Conservation (phyloP, 257 asterid species). For the Salvia splendens region DNA sequence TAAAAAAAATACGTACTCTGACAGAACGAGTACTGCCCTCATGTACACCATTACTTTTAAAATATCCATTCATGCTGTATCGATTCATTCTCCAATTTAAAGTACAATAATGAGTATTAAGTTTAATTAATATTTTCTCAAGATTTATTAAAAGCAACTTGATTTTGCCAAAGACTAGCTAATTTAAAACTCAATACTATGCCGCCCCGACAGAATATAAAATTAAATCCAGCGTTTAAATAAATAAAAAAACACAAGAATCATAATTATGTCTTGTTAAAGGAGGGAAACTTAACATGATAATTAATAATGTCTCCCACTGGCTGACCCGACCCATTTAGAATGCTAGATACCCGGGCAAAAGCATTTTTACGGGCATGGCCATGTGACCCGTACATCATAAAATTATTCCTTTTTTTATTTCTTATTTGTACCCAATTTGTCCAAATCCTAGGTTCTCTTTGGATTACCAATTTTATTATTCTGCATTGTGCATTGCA, state of each 20-base stretch:
- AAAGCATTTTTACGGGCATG: constrained; percentile 8
- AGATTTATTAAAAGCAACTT: neutral
- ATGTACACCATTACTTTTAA: no score
- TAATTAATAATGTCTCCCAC: constrained; percentile 6
- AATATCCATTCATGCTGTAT: no score
- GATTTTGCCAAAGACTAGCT: neutral
- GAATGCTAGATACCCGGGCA: constrained; percentile 25
- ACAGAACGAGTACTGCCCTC: no score
- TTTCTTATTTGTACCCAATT: constrained; percentile 31
- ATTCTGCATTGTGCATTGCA: neutral
- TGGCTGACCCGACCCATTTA: constrained; percentile 20
- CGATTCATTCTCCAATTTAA: neutral
- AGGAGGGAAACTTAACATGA: constrained; percentile 20
- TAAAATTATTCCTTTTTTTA: constrained; percentile 2
- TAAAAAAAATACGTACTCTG: no score
- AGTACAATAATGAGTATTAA: neutral
- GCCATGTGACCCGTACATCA: constrained; percentile 34
- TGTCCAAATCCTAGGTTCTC: constrained; percentile 32
- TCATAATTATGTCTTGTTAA: constrained; percentile 1
- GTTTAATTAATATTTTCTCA: neutral
- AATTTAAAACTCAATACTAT: neutral
- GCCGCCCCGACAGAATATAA: neutral
- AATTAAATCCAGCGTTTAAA: neutral
- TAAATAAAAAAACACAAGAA: neutral
- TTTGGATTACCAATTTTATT: neutral